phyloP scores from a whole-genome alignment of 352 stramenopile genomes.

The Phytophthora citrophthora region DNA sequence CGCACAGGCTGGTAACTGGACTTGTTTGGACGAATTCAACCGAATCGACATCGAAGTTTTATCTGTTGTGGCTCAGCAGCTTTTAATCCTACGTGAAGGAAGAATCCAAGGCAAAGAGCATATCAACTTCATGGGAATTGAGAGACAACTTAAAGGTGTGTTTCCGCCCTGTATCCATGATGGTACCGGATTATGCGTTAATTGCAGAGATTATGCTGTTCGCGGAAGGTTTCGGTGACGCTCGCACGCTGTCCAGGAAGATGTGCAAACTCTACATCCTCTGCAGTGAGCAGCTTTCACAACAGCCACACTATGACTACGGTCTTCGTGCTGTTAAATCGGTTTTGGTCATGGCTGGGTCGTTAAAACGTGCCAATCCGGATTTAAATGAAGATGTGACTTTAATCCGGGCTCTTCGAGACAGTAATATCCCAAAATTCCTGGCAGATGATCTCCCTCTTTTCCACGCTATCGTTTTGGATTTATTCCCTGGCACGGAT shows the following conservation, averaged over 20 bases:
- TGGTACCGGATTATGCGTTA: conserved; percentile 95
- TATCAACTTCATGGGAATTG: conserved; percentile 97
- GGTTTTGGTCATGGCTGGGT: conserved; percentile 93
- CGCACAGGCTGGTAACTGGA: conserved; percentile 91
- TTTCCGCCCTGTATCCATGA: conserved; percentile 97
- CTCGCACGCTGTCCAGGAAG: conserved; percentile 94
- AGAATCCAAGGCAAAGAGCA: conserved; percentile 86
- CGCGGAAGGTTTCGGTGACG: conserved; percentile 95
- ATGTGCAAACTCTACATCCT: conserved; percentile 96
- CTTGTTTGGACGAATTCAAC: conserved; percentile 95
- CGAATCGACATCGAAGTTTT: conserved; percentile 95
- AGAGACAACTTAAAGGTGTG: conserved; percentile 97
- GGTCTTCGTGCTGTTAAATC: conserved; percentile 93
- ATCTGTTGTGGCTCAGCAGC: conserved; percentile 93
- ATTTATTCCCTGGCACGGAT: conserved; percentile 90
- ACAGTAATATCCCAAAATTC: conserved; percentile 97
- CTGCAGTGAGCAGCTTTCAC: conserved; percentile 94
- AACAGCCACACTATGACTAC: conserved; percentile 96
- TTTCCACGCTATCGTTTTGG: conserved; percentile 92
- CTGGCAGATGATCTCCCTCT: conserved; percentile 91
- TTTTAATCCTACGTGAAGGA: conserved; percentile 79
- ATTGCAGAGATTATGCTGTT: conserved; percentile 98
- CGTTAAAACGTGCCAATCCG: conserved; percentile 85
- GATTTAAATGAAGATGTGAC: conserved; percentile 88
- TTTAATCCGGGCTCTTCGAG: conserved; percentile 87